A percentile compares a stretch with the other conserved stretches of the same genome.
phyloP scores from a whole-genome alignment of 2,329 filamentous ascomycete species.

The Cryphonectria nitschkei region DNA sequence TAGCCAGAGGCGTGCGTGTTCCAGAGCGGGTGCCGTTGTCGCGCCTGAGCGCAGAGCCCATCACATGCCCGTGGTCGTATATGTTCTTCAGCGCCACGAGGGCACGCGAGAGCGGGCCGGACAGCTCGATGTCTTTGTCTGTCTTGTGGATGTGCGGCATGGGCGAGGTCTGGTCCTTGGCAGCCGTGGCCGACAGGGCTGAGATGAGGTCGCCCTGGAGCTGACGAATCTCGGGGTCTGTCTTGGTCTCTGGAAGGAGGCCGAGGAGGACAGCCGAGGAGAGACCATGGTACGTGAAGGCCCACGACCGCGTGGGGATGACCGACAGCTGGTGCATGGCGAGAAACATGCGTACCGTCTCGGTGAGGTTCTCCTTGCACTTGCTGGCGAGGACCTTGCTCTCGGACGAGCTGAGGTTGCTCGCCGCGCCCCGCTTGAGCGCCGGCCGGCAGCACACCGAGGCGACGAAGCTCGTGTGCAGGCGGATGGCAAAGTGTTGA shows the following conservation, averaged over 20 bases:
- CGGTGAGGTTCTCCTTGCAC: conserved; percentile 65
- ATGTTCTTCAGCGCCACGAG: conserved; percentile 66
- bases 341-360: conserved; percentile 70
- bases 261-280: conserved; percentile 68
- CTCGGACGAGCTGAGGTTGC: conserved; percentile 53
- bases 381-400: conserved; percentile 59
- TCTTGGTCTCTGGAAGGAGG: conserved; percentile 65
- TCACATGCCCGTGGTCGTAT: conserved; percentile 65
- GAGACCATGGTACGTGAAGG: conserved; percentile 69
- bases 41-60: conserved; percentile 52
- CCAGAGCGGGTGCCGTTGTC: conserved; percentile 53
- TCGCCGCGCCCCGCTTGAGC: conserved; percentile 56
- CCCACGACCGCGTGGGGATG: conserved; percentile 69
- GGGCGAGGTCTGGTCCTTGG: conserved; percentile 61
- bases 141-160: conserved; percentile 57
- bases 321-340: conserved; percentile 71
- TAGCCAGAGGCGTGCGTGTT: conserved; percentile 46
- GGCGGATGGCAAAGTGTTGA: conserved; percentile 66
- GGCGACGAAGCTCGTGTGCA: conserved; percentile 68
- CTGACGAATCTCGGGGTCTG: conserved; percentile 64
- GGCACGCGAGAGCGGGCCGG: conserved; percentile 63
- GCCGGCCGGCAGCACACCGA: conserved; percentile 68
- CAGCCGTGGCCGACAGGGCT: conserved; percentile 65
- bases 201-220: conserved; percentile 67
- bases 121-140: conserved; percentile 65